A percentile compares a stretch with the other conserved stretches of the same genome.
These are phyloP conservation scores for Gleditsia sinensis DNA, from an alignment of 306 rosid genomes.

Conservation along the genomic window DNA sequence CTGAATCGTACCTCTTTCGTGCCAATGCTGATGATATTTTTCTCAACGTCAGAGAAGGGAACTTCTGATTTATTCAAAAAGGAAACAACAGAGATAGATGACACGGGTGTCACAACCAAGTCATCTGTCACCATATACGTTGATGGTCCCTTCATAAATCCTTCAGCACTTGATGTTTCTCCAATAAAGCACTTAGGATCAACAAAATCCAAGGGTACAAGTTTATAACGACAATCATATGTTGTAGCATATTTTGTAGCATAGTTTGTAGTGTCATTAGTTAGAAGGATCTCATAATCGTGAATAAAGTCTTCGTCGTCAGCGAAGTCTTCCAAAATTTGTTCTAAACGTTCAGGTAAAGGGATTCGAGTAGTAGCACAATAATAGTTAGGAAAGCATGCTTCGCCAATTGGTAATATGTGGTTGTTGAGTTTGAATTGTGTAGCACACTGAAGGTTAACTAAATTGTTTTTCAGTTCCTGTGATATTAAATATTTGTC, in stretches of 20 bases:
- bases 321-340: too few species aligned
- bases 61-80: not conserved
- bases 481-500: not conserved
- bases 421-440: not conserved
- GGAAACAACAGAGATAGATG: not conserved
- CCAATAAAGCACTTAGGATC: not conserved
- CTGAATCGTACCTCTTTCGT: not conserved
- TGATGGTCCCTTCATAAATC: not conserved
- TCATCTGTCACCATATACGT: too few species aligned
- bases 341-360: too few species aligned
- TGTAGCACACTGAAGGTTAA: not conserved
- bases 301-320: too few species aligned
- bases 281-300: not conserved
- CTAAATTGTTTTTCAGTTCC: not conserved
- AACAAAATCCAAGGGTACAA: not conserved
- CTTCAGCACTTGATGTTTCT: not conserved
- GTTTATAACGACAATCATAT: too few species aligned
- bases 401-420: slow-evolving; percentile 23
- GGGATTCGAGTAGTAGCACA: too few species aligned
- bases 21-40: not conserved
- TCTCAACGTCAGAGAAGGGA: not conserved
- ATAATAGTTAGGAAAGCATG: not conserved
- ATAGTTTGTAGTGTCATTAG: too few species aligned
- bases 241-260: too few species aligned
- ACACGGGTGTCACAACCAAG: not conserved